Base-by-base conservation (phyloP, 768 basidiomycete species). In the Naematelia aurantialba region DNA sequence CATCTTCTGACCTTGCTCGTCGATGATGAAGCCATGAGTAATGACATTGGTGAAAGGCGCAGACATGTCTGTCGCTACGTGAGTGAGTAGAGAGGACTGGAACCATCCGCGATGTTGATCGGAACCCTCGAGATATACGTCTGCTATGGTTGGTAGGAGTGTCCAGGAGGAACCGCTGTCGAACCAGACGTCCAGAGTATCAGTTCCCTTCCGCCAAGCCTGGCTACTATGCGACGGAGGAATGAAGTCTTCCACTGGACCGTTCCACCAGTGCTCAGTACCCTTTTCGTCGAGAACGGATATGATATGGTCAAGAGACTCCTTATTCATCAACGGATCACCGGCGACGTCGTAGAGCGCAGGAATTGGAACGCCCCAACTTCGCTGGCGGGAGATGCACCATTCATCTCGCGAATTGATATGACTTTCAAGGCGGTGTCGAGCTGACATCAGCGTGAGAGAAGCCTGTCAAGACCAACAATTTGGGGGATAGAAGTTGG, bases 81-180 rank as follows among this genome's bases (percentile, higher is more conserved):
- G 83, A 2, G 96, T 98, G 48, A 99, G 79, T 25, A 99, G 79
- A 65, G 90, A 88, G 58, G 91, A 93, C 78, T 99, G 96, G 81
- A 99, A 99, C 94, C 94, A 99, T 8, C 94, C 94, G 5, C 94
- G 87, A 76, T 99, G 94, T 76, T 98, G 94, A 77, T 99, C 94
- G 1, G 89, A 88, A 13, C 96, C 96, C 70, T 99, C 94, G 26
- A 99, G 79, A 72, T 90, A 94, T 26, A 97, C 81, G 68, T 98
- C 92, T 1, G 92, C 89, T 52, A 82, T 30, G 1, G 72, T 51
- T n/a, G 17, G 27, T 14, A 74, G 49, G 80, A 89, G 82, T 1
- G 89, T 86, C 94, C 94, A 99, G 2, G 92, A 89, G 1, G 89
- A 86, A 3, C 94, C 94, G 67, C 90, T 93, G 78, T 99, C 94